phyloP scores from a whole-genome alignment of 1,139 yeast species.

The Lodderomyces orthopsilosis region DNA sequence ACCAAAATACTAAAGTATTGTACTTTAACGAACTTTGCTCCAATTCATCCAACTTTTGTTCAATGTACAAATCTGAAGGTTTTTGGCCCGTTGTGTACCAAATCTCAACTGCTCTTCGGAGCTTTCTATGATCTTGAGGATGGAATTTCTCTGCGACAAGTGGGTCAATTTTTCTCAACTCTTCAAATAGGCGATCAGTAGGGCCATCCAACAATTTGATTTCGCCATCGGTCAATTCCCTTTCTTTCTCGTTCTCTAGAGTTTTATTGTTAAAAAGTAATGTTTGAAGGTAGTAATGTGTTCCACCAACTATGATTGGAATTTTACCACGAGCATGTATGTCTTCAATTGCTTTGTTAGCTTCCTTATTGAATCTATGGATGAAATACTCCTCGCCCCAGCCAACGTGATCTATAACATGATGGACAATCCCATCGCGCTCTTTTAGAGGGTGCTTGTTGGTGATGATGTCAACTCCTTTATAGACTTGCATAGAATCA shows the following conservation, averaged over 20 bases:
- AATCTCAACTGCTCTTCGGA: constrained; percentile 79
- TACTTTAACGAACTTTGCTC: constrained; percentile 54
- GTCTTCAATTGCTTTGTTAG: constrained; percentile 53
- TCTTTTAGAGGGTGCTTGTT: constrained; percentile 87
- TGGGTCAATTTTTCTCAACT: constrained; percentile 61
- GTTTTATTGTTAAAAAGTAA: constrained; percentile 71
- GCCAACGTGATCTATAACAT: constrained; percentile 76
- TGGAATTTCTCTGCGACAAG: constrained; percentile 77
- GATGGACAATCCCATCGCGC: constrained; percentile 73
- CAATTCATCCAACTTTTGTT: constrained; percentile 50
- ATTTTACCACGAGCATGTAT: constrained; percentile 70
- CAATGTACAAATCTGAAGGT: constrained; percentile 68
- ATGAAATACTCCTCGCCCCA: constrained; percentile 84
- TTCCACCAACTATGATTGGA: constrained; percentile 93
- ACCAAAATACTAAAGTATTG: constrained; percentile 77
- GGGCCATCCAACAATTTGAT: constrained; percentile 54
- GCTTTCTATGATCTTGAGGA: constrained; percentile 81
- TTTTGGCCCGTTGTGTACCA: constrained; percentile 61
- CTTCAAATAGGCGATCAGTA: constrained; percentile 46
- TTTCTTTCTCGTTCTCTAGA: constrained; percentile 11
- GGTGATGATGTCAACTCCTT: constrained; percentile 70
- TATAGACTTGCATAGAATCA: constrained; percentile 95
- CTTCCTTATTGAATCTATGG: constrained; percentile 78
- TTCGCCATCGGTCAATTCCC: constrained; percentile 30
- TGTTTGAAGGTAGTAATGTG: constrained; percentile 86